Evolutionary conservation across 2,329 filamentous ascomycete genomes (phyloP).

Genomic region (Bipolaris oryzae): DNA sequence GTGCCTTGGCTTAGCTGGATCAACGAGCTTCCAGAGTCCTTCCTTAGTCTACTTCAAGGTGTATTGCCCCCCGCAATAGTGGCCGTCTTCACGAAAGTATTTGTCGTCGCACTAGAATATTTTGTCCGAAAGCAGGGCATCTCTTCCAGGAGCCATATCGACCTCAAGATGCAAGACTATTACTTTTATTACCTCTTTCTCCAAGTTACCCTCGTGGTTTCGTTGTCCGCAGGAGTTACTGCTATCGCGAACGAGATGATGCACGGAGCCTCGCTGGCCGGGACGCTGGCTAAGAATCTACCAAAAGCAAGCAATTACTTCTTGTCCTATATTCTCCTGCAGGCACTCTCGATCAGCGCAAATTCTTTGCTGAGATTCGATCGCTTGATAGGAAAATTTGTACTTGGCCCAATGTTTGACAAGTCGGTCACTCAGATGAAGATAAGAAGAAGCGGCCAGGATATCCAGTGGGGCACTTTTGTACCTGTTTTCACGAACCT

Average conservation of each 20-base stretch:
- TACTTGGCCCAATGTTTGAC: constrained; percentile 14
- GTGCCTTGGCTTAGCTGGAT: constrained; percentile 16
- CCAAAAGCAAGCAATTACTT: constrained; percentile 28
- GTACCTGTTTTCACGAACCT: constrained; percentile 22
- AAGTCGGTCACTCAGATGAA: constrained; percentile 17
- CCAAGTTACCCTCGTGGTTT: constrained; percentile 15
- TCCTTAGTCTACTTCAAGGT: constrained; percentile 15
- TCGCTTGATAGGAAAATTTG: constrained; percentile 5
- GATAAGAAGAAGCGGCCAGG: constrained; percentile 1
- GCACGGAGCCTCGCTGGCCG: constrained; percentile 10
- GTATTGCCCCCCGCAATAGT: constrained; percentile 9
- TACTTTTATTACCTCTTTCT: constrained; percentile 25
- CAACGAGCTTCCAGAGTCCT: constrained; percentile 11
- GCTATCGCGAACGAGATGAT: constrained; percentile 13
- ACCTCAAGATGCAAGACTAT: constrained; percentile 18
- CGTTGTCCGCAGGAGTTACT: constrained; percentile 18
- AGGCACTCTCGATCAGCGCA: constrained; percentile 18
- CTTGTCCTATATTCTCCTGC: constrained; percentile 20
- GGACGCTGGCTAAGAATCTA: constrained; percentile 22
- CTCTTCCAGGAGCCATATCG: constrained; percentile 11
- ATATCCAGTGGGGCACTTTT: constrained; percentile 17
- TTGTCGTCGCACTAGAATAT: neutral
- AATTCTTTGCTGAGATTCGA: constrained; percentile 11
- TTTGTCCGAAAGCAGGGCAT: constrained; percentile 16
- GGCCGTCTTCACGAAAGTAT: constrained; percentile 11